Conservation (phyloP, 225 moss, liverwort and hornwort genomes). For the Sphagnum contortum region DNA sequence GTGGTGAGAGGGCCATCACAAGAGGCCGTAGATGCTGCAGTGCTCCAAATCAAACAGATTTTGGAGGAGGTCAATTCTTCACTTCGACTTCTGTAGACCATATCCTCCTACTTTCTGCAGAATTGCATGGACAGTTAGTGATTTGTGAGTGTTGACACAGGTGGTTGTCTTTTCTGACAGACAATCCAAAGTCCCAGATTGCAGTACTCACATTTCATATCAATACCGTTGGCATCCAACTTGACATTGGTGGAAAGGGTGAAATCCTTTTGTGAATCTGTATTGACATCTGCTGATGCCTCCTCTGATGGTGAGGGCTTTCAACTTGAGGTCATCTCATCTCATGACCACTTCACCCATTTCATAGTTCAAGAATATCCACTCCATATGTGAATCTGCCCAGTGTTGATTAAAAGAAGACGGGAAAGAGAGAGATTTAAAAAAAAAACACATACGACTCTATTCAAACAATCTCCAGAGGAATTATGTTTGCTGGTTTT, state of each 20-base stretch:
- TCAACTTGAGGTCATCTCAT: background rate
- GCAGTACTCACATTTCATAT: constrained; percentile 85
- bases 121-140: background rate
- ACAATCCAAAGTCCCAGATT: constrained; percentile 56
- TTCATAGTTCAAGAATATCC: too few relatives aligned
- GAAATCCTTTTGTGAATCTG: constrained; percentile 41
- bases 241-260: constrained; percentile 52
- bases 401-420: too few relatives aligned
- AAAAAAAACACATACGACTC: too few relatives aligned
- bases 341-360: too few relatives aligned
- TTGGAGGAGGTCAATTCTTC: constrained; percentile 29
- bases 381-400: too few relatives aligned
- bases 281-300: constrained; percentile 28
- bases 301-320: constrained; percentile 11
- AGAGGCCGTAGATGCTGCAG: constrained; percentile 31
- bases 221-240: constrained; percentile 62
- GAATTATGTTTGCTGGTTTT: too few relatives aligned
- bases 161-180: constrained; percentile 13
- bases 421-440: too few relatives aligned
- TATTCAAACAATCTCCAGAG: too few relatives aligned
- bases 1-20: constrained; percentile 31
- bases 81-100: too few relatives aligned
- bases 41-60: constrained; percentile 26
- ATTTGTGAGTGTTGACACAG: too few relatives aligned
- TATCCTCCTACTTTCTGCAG: too few relatives aligned